Evolutionary conservation across 148 eudicot genomes (phyloP), one percentile per base, ranked within the genome.

Genomic region (Cornus kousa): DNA sequence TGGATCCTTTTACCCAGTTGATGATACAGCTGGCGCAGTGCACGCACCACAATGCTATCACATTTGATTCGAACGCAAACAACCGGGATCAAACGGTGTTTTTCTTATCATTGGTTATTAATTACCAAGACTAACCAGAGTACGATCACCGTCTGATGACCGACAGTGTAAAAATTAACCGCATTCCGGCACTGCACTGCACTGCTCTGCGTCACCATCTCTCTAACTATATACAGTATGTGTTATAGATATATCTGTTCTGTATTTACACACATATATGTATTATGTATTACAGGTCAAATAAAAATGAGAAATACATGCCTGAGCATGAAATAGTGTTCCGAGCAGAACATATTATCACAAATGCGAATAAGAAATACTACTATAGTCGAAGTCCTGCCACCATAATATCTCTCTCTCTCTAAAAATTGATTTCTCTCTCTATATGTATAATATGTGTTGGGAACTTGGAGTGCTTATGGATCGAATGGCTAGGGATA

Each of bases 261-360:
- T 53, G 7, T 53, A 53, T 53, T 11, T 69, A 37, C 19, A 22
- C 7, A 69, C 19, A 16, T 17, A 19, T 35, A 5, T 16, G 22
- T 17, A 5, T 35, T 69, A 69, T 37, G 16, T 3, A 37, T 14
- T 0, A 20, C 23, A 69, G 17, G 22, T 69, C 33, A 2, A 1
- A 8, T 4, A 12, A 5, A 6, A 5, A 11, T 7, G 19, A 33
- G 4, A 68, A n/a, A 16, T 31, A 68, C 43, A 48, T 60, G 71
- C 80, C 80, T 71, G 81, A 64, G 70, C 72, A 28, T 16, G 62
- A 71, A 59, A 53, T 72, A 70, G 81, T 62, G 75, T 60, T 72
- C 13, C 70, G 31, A 19, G 76, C 81, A 9, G 71, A 78, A 46
- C 64, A 71, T 37, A 66, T 5, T 5, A 64, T 65, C 7, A 71